phyloP scores from a whole-genome alignment of 1,139 yeast genomes.

The Pichia sp. region DNA sequence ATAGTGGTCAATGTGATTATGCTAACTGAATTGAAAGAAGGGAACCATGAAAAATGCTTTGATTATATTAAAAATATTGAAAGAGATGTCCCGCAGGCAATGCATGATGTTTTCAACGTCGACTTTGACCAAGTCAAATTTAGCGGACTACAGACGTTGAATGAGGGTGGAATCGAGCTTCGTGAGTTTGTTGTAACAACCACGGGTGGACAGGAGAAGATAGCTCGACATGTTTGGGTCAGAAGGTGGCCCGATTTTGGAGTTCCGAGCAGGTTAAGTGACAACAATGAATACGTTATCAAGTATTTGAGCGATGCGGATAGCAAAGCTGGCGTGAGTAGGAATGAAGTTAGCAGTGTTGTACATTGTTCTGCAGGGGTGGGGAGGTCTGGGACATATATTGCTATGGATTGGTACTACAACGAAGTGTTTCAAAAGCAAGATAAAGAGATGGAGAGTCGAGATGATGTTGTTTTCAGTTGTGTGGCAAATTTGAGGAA shows the following conservation, averaged over 20 bases:
- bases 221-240: conserved; percentile 16
- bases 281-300: conserved; percentile 36
- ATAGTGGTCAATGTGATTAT: conserved; percentile 62
- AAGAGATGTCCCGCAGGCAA: not conserved
- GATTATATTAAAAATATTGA: conserved; percentile 27
- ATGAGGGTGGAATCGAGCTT: conserved; percentile 1
- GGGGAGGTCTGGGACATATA: conserved; percentile 77
- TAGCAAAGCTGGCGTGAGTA: not conserved
- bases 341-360: conserved; percentile 18
- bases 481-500: conserved; percentile 26
- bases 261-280: conserved; percentile 39
- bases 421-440: not conserved
- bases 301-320: conserved; percentile 6
- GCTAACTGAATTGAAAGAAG: conserved; percentile 79
- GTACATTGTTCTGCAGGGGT: conserved; percentile 87
- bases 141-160: not conserved
- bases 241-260: conserved; percentile 44
- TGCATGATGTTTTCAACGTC: not conserved
- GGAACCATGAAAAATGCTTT: conserved; percentile 54
- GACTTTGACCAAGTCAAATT: not conserved
- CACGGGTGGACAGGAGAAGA: not conserved
- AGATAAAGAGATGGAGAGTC: not conserved
- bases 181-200: not conserved
- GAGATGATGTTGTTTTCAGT: conserved; percentile 22
- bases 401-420: conserved; percentile 56